These are phyloP conservation scores for Zoysia pacifica DNA, from an alignment of 176 grass and related monocot species.

Conservation along the genomic window DNA sequence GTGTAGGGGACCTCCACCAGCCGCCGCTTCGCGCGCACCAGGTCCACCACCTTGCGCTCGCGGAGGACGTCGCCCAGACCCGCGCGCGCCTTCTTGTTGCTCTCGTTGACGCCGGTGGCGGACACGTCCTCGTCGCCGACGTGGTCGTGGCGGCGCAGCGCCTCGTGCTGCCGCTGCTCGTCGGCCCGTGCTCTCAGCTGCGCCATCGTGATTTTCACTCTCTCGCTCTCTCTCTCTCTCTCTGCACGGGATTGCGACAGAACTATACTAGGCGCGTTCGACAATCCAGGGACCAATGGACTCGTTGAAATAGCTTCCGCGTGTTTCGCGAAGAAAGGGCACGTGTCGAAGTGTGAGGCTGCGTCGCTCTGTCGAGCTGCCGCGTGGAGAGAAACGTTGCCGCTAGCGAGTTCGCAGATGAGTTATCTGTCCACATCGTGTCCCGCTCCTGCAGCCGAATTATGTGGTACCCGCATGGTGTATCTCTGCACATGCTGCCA, in stretches of 20 bases:
- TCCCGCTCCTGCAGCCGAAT: background rate
- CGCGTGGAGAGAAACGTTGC: slow-evolving; percentile 39
- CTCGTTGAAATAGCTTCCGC: background rate
- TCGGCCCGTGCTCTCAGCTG: slow-evolving; percentile 23
- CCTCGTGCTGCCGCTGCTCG: slow-evolving; percentile 14
- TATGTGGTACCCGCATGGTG: background rate
- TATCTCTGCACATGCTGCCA: background rate
- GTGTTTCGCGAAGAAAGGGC: background rate
- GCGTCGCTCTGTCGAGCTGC: background rate
- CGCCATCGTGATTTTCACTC: slow-evolving; percentile 14
- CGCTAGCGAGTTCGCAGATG: background rate
- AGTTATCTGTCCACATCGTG: background rate
- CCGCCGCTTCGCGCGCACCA: slow-evolving; percentile 60
- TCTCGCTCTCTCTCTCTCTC: no score
- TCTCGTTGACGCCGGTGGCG: background rate
- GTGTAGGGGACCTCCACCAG: slow-evolving; percentile 92
- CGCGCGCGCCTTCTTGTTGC: slow-evolving; percentile 61
- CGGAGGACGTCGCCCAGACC: slow-evolving; percentile 62
- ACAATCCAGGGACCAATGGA: background rate
- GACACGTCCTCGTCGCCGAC: background rate
- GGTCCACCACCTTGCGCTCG: slow-evolving; percentile 57
- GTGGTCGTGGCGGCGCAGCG: background rate
- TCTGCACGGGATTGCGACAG: background rate
- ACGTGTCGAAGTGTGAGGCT: slow-evolving; percentile 31
- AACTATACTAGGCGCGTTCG: background rate